Evolutionary conservation across 2,329 filamentous ascomycete genomes (phyloP).

Genomic region (Claviceps pazoutovae): DNA sequence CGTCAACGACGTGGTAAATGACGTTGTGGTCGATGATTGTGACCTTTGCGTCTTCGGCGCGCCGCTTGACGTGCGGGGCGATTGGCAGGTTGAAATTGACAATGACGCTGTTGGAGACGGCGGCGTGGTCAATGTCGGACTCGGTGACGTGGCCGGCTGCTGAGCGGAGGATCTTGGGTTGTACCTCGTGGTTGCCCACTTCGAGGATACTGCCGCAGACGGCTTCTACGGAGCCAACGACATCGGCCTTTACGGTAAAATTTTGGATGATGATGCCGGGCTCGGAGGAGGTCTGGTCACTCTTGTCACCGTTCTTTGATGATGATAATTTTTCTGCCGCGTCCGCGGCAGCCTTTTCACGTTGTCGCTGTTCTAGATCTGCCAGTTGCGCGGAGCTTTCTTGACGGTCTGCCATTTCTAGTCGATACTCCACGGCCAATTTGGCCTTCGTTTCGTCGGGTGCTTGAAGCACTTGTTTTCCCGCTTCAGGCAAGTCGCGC

Average conservation of each 20-base stretch:
- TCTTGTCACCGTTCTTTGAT: conserved; percentile 15
- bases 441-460: conserved; percentile 65
- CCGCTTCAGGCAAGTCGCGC: conserved; percentile 68
- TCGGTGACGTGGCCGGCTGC: conserved; percentile 67
- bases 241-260: conserved; percentile 85
- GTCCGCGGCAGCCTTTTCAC: conserved; percentile 34
- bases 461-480: conserved; percentile 77
- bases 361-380: conserved; percentile 49
- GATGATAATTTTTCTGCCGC: conserved; percentile 17
- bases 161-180: conserved; percentile 60
- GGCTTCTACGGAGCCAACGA: conserved; percentile 86
- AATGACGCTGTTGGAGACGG: conserved; percentile 59
- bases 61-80: conserved; percentile 50
- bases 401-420: conserved; percentile 55
- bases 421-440: conserved; percentile 61
- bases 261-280: conserved; percentile 44
- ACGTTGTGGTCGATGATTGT: conserved; percentile 72
- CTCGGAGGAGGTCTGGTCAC: conserved; percentile 23
- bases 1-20: conserved; percentile 69
- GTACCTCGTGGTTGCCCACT: conserved; percentile 75
- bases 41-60: conserved; percentile 60
- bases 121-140: conserved; percentile 80
- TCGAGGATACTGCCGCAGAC: conserved; percentile 63
- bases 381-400: conserved; percentile 72
- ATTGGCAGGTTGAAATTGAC: conserved; percentile 75